A percentile compares a stretch with the other conserved stretches of the same genome.
Conservation (phyloP, 2,329 filamentous ascomycete genomes). For the Drechslerella stenobrocha region DNA sequence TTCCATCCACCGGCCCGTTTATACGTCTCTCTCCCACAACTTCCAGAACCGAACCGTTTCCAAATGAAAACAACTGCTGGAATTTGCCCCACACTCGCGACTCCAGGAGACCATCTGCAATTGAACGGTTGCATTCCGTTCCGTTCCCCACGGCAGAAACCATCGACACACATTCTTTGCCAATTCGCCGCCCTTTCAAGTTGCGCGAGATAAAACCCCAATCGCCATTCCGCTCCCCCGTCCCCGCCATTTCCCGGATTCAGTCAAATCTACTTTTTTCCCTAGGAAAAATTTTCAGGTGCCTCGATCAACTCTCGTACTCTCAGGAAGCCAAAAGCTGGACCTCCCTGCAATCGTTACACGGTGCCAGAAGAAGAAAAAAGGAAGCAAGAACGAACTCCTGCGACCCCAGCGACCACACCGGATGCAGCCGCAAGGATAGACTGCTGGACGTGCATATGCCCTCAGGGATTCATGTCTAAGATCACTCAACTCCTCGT, state of each 20-base stretch:
- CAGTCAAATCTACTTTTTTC: background rate
- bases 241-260: constrained; percentile 10
- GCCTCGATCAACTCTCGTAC: no score
- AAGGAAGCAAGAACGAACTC: constrained; percentile 27
- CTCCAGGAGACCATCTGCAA: constrained; percentile 35
- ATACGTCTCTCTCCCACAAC: constrained; percentile 20
- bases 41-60: constrained; percentile 31
- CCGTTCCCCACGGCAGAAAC: constrained; percentile 35
- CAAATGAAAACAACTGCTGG: constrained; percentile 7
- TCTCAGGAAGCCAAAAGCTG: no score
- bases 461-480: constrained; percentile 44
- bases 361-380: constrained; percentile 16
- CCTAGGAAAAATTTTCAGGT: constrained; percentile 2
- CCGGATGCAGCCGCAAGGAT: constrained; percentile 48
- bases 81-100: background rate
- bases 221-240: constrained; percentile 11
- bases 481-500: constrained; percentile 31
- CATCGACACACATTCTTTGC: constrained; percentile 27
- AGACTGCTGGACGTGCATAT: constrained; percentile 40
- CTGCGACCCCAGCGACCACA: constrained; percentile 44
- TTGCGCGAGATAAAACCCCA: background rate
- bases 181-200: constrained; percentile 3
- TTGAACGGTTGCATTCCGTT: constrained; percentile 45
- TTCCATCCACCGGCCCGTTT: constrained; percentile 31
- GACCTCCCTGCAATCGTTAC: no score